Conservation (phyloP, 306 rosid genomes). For the Gillenia trifoliata region DNA sequence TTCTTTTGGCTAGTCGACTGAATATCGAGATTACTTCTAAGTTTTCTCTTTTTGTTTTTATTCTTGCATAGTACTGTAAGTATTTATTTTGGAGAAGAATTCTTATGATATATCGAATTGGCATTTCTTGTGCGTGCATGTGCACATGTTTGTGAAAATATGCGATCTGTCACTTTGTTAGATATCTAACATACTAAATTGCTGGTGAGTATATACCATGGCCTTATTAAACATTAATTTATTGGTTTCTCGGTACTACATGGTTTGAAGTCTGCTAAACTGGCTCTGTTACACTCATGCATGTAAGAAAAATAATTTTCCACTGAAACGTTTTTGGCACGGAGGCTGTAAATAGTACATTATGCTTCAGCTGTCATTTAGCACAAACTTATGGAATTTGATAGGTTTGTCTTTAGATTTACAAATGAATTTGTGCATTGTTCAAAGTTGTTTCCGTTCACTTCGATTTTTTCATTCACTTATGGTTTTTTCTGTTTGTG, state of each 20-base stretch:
- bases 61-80: background rate
- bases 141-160: background rate
- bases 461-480: background rate
- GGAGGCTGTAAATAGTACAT: background rate
- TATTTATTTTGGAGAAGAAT: background rate
- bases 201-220: background rate
- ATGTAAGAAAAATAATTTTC: background rate
- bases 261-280: slow-evolving; percentile 1
- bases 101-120: background rate
- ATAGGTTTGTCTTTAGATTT: background rate
- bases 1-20: background rate
- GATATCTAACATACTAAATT: background rate
- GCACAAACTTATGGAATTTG: background rate
- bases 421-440: background rate
- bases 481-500: background rate
- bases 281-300: background rate
- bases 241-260: slow-evolving; percentile 6
- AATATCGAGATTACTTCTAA: background rate
- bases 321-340: background rate
- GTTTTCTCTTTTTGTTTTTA: background rate
- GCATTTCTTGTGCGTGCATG: no score
- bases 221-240: background rate
- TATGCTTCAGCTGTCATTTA: background rate
- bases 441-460: background rate
- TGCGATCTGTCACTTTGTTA: background rate